phyloP scores from a whole-genome alignment of 1,139 yeast genomes.

The Zygoascus sp. region DNA sequence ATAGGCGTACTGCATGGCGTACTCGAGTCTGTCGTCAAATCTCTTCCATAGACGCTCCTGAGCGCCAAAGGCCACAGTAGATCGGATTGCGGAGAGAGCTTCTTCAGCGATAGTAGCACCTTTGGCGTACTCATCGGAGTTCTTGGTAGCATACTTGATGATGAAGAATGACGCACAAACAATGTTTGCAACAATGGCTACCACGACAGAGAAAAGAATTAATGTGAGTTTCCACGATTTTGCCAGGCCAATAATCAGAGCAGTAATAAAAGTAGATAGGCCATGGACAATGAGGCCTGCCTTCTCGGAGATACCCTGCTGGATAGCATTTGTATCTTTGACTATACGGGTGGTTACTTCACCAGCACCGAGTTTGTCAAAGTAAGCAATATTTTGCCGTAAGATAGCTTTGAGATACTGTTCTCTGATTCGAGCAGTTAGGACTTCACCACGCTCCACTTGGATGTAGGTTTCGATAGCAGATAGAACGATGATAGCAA shows the following conservation, averaged over 20 bases:
- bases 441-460: conserved; percentile 41
- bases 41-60: conserved; percentile 37
- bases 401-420: conserved; percentile 38
- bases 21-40: conserved; percentile 33
- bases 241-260: conserved; percentile 40
- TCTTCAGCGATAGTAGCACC: conserved; percentile 44
- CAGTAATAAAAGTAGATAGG: conserved; percentile 39
- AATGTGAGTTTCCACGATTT: conserved; percentile 40
- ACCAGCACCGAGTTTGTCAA: conserved; percentile 44
- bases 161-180: conserved; percentile 30
- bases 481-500: conserved; percentile 36
- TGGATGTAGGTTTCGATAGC: conserved; percentile 35
- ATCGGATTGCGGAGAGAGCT: conserved; percentile 39
- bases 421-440: conserved; percentile 40
- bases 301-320: conserved; percentile 45
- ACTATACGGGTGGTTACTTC: conserved; percentile 43
- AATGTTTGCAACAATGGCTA: conserved; percentile 32
- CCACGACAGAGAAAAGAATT: conserved; percentile 37
- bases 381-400: conserved; percentile 44
- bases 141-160: conserved; percentile 33
- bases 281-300: conserved; percentile 40
- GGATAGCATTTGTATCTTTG: conserved; percentile 41
- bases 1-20: conserved; percentile 30
- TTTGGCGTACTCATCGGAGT: conserved; percentile 33
- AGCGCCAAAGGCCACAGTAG: conserved; percentile 42